Evolutionary conservation across 495 filamentous ascomycete genomes (phyloP).

Genomic region (Lepidopterella palustris): DNA sequence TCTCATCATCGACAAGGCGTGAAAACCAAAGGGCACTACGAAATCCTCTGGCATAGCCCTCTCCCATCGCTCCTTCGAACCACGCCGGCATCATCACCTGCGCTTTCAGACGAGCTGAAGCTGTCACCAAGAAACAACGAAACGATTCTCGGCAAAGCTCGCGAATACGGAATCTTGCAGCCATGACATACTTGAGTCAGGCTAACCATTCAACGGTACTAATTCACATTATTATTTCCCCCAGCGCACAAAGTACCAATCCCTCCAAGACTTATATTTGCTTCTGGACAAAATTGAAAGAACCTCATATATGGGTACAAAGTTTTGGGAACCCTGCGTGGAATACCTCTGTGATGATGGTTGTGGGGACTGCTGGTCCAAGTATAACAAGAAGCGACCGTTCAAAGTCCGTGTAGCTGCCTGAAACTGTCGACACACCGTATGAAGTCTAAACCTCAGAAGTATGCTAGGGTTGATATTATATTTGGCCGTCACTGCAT

Average conservation of each 20-base stretch:
- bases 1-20: not conserved
- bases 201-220: too few species aligned
- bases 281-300: slow-evolving; percentile 22
- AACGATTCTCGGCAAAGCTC: not conserved
- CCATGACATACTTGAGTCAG: too few species aligned
- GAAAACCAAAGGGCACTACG: too few species aligned
- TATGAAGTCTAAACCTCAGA: too few species aligned
- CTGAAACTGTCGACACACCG: not conserved
- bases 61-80: not conserved
- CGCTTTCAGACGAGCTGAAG: not conserved
- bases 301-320: slow-evolving; percentile 10
- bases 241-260: slow-evolving; percentile 13
- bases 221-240: too few species aligned
- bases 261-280: slow-evolving; percentile 21
- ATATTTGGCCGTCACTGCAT: not conserved
- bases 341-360: slow-evolving; percentile 17
- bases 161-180: too few species aligned
- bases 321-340: slow-evolving; percentile 22
- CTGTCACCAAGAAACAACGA: not conserved
- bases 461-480: too few species aligned
- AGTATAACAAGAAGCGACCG: not conserved
- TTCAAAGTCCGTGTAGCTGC: not conserved
- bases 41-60: not conserved
- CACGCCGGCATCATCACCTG: slow-evolving; percentile 4
- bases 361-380: slow-evolving; percentile 22